These are phyloP conservation scores for Boechera stricta DNA, from an alignment of 345 rosid species.

Conservation along the genomic window DNA sequence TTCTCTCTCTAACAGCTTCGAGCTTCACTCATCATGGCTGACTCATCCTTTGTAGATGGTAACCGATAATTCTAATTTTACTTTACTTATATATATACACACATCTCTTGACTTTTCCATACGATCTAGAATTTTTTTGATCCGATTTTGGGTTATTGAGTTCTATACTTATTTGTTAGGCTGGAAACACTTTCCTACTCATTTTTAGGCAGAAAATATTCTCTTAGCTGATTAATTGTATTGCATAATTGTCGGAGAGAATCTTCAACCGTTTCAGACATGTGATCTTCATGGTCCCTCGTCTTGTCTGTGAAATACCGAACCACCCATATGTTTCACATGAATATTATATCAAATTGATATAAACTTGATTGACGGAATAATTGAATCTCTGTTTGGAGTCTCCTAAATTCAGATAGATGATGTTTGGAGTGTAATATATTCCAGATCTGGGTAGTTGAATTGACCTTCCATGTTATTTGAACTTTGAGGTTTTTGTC, in stretches of 20 bases:
- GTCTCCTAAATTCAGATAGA: slow-evolving; percentile 4
- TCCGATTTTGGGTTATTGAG: slow-evolving; percentile 11
- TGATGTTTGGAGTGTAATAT: background rate
- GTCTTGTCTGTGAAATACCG: slow-evolving; percentile 40
- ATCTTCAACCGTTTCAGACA: slow-evolving; percentile 35
- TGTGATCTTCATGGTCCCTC: slow-evolving; percentile 35
- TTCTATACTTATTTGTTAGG: background rate
- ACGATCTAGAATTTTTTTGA: slow-evolving; percentile 31
- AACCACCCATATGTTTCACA: slow-evolving; percentile 39
- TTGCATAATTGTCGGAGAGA: slow-evolving; percentile 37
- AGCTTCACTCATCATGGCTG: slow-evolving; percentile 48
- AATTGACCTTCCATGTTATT: slow-evolving; percentile 7
- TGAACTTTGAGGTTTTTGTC: slow-evolving; percentile 7
- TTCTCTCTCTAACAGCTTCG: slow-evolving; percentile 22
- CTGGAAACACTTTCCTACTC: slow-evolving; percentile 26
- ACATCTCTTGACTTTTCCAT: slow-evolving; percentile 1
- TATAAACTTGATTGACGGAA: slow-evolving; percentile 20
- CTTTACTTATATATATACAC: background rate
- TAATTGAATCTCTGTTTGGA: slow-evolving; percentile 10
- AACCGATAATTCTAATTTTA: background rate
- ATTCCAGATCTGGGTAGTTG: slow-evolving; percentile 34
- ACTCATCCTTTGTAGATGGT: slow-evolving; percentile 41
- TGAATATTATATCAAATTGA: slow-evolving; percentile 19
- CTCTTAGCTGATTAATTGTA: slow-evolving; percentile 36
- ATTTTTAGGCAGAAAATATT: slow-evolving; percentile 19